Conservation (phyloP, 1,284 basidiomycete genomes). For the Pterulicium gracile region DNA sequence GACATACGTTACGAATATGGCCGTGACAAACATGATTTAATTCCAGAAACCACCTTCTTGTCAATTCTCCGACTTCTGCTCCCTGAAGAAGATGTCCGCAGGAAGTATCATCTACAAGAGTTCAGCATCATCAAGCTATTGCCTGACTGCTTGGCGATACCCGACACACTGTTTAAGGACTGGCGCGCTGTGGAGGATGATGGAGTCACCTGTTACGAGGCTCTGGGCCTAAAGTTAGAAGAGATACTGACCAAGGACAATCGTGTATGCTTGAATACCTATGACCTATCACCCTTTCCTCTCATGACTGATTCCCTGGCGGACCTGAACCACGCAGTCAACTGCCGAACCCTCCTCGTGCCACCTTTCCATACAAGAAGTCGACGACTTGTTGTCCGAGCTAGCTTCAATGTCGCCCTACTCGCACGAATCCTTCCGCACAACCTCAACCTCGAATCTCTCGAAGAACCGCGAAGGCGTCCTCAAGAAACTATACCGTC, state of each 20-base stretch:
- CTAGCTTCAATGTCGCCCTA: slow-evolving; percentile 58
- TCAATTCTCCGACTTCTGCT: slow-evolving; percentile 45
- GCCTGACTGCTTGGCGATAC: slow-evolving; percentile 37
- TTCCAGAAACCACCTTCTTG: not conserved
- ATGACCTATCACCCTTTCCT: too few species aligned
- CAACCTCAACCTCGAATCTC: slow-evolving; percentile 14
- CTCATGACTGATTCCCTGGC: not conserved
- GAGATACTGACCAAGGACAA: not conserved
- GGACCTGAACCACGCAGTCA: not conserved
- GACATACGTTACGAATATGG: not conserved
- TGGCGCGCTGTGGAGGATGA: slow-evolving; percentile 22
- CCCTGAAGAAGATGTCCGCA: slow-evolving; percentile 61
- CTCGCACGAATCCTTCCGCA: slow-evolving; percentile 35
- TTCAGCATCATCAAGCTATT: slow-evolving; percentile 46
- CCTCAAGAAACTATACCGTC: slow-evolving; percentile 40
- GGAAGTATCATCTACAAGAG: slow-evolving; percentile 73
- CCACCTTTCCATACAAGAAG: slow-evolving; percentile 21
- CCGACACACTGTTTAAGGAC: slow-evolving; percentile 23
- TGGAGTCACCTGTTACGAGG: not conserved
- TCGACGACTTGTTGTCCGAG: slow-evolving; percentile 62
- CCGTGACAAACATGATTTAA: not conserved
- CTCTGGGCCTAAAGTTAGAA: not conserved
- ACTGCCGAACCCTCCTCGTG: not conserved
- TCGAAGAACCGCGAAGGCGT: slow-evolving; percentile 28
- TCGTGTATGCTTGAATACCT: not conserved